Conservation (phyloP, 805 yeast species). For the Blastobotrys muscicola region DNA sequence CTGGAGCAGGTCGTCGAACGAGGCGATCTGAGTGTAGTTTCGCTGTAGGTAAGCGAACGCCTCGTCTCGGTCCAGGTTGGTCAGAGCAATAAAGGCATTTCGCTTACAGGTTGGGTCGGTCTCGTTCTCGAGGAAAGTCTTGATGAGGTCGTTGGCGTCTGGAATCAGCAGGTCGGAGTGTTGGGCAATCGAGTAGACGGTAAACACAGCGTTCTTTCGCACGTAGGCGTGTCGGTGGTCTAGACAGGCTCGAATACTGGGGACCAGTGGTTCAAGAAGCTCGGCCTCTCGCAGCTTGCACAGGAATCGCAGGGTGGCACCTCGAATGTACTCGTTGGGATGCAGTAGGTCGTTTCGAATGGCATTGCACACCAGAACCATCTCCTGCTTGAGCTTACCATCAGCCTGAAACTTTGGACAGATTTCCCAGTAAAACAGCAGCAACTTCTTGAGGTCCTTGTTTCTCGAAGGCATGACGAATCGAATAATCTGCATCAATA, state of each 20-base stretch:
- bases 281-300: slow-evolving; percentile 89
- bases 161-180: slow-evolving; percentile 85
- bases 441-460: slow-evolving; percentile 82
- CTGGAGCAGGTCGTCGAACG: slow-evolving; percentile 76
- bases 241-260: slow-evolving; percentile 81
- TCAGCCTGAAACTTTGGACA: slow-evolving; percentile 83
- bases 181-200: slow-evolving; percentile 70
- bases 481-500: slow-evolving; percentile 93
- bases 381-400: slow-evolving; percentile 93
- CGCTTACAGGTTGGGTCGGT: slow-evolving; percentile 90
- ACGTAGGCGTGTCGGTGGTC: slow-evolving; percentile 98
- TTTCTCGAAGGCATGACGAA: slow-evolving; percentile 93
- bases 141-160: slow-evolving; percentile 84
- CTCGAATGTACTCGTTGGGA: slow-evolving; percentile 94
- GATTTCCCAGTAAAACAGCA: slow-evolving; percentile 96
- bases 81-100: slow-evolving; percentile 84
- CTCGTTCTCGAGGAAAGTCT: slow-evolving; percentile 66
- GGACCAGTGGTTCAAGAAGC: slow-evolving; percentile 88
- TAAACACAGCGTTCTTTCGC: slow-evolving; percentile 92
- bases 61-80: slow-evolving; percentile 72
- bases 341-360: slow-evolving; percentile 96
- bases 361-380: slow-evolving; percentile 97
- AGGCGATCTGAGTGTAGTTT: slow-evolving; percentile 47
- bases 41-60: slow-evolving; percentile 78
- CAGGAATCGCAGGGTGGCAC: slow-evolving; percentile 86